Evolutionary conservation across 1,139 yeast genomes (phyloP), one percentile per base, ranked within the genome.

Genomic region (Kodamaea anthophila): DNA sequence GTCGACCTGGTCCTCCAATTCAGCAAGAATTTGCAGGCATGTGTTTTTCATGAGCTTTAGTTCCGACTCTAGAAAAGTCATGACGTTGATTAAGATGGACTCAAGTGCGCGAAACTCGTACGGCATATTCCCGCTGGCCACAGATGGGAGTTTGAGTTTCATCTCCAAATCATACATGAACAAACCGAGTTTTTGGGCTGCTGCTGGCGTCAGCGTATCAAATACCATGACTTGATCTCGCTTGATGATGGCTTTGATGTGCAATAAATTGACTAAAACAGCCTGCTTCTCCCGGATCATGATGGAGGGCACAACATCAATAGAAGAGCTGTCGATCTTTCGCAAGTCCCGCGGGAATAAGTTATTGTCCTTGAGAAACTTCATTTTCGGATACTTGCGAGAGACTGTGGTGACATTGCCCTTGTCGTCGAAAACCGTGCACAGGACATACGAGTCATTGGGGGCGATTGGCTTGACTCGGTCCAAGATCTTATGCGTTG

Each of bases 51-150:
- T 93, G 15, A 74, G 75, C 43, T 77, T 82, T 62, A 91, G 70
- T 44, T 93, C 98, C 1, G 93, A 78, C 36, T 86, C 93, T 24
- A 93, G 58, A 35, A 84, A 81, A 8, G 91, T 76, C 56, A 87
- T 74, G 2, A 88, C 94, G 38, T 85, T 81, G 26, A 88, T 78
- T 39, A 93, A 70, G 9, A 93, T 85, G 1, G 93, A 77, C 50
- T 93, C 98, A 27, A 93, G 56, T 0, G 96, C 98, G 27, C 93
- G 66, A 53, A 88, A 81, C 50, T 93, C 99, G 54, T 84, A 93
- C 2, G 60, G 64, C 26, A 65, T 55, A 22, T 45, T 37, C 38
- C 51, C 19, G 23, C 49, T 44, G 49, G 53, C 58, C 36, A 49
- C 11, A 27, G 47, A 41, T 49, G 53, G 60, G 37, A 60, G 53